Percentiles rank a stretch among this genome's conserved stretches.
Conservation (phyloP, 306 rosid genomes). For the Prunus fruticosa region DNA sequence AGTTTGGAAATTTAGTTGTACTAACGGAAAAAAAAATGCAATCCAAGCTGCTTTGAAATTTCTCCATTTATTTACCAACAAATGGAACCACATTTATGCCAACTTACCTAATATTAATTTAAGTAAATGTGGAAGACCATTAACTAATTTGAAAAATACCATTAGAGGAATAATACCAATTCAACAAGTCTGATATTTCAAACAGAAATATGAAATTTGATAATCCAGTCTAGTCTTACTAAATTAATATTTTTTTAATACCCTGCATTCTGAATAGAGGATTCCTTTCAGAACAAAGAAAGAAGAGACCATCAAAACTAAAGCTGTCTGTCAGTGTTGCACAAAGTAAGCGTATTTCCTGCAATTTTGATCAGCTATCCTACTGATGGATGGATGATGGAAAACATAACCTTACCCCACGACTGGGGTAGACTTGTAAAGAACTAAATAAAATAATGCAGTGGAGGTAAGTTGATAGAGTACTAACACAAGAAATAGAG, state of each 20-base stretch:
- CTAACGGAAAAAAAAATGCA: not conserved
- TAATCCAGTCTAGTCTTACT: not conserved
- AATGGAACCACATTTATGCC: not conserved
- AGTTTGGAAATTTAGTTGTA: not conserved
- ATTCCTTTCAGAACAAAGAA: not conserved
- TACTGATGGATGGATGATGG: too few species aligned
- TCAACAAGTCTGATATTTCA: not conserved
- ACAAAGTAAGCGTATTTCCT: too few species aligned
- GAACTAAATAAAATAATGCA: too few species aligned
- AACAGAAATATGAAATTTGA: not conserved
- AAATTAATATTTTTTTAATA: not conserved
- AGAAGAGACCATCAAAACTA: too few species aligned
- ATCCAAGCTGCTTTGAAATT: conserved; percentile 7
- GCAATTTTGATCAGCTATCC: too few species aligned
- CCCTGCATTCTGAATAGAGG: not conserved
- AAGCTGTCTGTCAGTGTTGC: too few species aligned
- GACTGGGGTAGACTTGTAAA: too few species aligned
- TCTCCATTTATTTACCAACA: conserved; percentile 1
- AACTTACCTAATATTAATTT: not conserved
- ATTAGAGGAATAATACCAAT: not conserved
- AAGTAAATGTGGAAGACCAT: not conserved
- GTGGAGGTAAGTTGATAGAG: too few species aligned
- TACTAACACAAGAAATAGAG: too few species aligned
- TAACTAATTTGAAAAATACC: not conserved
- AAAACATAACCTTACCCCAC: too few species aligned